Percentiles rank a stretch among this genome's conserved stretches.
Conservation (phyloP, 192 early-diverging fungal genomes). For the Mortierella hygrophila region DNA sequence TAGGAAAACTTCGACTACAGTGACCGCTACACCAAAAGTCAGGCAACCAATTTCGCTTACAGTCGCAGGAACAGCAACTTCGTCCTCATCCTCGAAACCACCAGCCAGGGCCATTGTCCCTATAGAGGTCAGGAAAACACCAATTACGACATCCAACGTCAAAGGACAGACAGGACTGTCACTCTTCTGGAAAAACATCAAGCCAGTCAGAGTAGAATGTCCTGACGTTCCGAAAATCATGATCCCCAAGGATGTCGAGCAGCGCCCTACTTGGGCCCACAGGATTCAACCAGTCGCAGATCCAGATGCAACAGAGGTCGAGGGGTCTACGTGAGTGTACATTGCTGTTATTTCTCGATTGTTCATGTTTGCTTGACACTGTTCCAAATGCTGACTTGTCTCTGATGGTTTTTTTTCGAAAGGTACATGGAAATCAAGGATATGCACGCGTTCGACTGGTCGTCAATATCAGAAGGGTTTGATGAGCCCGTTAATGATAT, state of each 20-base stretch:
- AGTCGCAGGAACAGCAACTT: slow-evolving; percentile 25
- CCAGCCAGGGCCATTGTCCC: slow-evolving; percentile 30
- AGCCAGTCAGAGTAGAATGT: slow-evolving; percentile 47
- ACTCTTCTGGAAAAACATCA: slow-evolving; percentile 53
- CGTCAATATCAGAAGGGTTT: slow-evolving; percentile 39
- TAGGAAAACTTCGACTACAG: slow-evolving; percentile 39
- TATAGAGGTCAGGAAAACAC: slow-evolving; percentile 48
- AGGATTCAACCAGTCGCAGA: slow-evolving; percentile 33
- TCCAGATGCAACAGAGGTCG: not conserved
- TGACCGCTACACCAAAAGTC: slow-evolving; percentile 11
- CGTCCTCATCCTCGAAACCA: slow-evolving; percentile 1
- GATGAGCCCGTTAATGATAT: slow-evolving; percentile 43
- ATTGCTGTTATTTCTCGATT: not conserved
- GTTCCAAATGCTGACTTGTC: not conserved
- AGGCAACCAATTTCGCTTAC: slow-evolving; percentile 42
- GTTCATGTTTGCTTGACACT: too few species aligned
- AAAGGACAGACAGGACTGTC: slow-evolving; percentile 50
- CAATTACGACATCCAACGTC: slow-evolving; percentile 6
- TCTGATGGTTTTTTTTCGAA: not conserved
- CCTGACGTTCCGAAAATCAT: slow-evolving; percentile 33
- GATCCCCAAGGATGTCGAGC: slow-evolving; percentile 52
- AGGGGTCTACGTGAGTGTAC: slow-evolving; percentile 26
- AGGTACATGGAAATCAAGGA: slow-evolving; percentile 34
- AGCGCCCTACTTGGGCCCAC: slow-evolving; percentile 51
- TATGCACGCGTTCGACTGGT: slow-evolving; percentile 45